Base-by-base conservation (phyloP, 352 stramenopile species). In the Elongisporangium prolatum region DNA sequence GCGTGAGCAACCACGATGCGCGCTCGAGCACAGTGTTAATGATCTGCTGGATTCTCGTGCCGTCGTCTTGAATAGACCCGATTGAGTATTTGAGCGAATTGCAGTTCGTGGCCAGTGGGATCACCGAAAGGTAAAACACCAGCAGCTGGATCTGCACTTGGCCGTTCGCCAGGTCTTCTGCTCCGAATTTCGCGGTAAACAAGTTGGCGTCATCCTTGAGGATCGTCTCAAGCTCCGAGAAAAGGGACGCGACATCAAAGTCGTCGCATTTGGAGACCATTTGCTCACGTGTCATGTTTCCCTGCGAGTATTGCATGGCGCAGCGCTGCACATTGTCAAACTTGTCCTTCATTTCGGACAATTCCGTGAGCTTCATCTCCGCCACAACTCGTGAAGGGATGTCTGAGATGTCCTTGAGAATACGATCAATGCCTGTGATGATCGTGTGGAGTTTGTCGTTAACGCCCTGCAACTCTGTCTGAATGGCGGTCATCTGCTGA, bases 241-340 rank as follows among this genome's bases (percentile, higher is more conserved):
- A 79, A 14, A 72, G 58, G 10, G 70, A 56, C 8, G 71, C 58
- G 49, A 77, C 60, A n/a, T 69, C 57, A 50, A 74, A 82, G 48
- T 82, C 73, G 17, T 79, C 70, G 52, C 73, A 82, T 50, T 82
- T 82, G n/a, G 61, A 59, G 16, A 69, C 21, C 70, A 82, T 82
- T 50, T 82, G 73, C 5, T 47, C 56, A 0, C 64, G 57, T 14
- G 73, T 72, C 22, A 82, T 44, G 44, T 71, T 71, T 2, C 73
- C 73, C 7, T 48, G 22, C 0, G 70, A 63, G 52, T 74, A 82
- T n/a, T 75, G 63, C 28, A 67, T 52, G 0, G 73, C 54, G 6
- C 67, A 61, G 18, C 56, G 59, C 34, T 77, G 73, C 0, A 82
- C 62, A 24, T 51, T 60, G 2, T 61, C 59, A 34, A 82, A 79